Percentiles rank a stretch among this genome's conserved stretches.
Conservation (phyloP, 305 asterid genomes). For the Fraxinus latifolia region DNA sequence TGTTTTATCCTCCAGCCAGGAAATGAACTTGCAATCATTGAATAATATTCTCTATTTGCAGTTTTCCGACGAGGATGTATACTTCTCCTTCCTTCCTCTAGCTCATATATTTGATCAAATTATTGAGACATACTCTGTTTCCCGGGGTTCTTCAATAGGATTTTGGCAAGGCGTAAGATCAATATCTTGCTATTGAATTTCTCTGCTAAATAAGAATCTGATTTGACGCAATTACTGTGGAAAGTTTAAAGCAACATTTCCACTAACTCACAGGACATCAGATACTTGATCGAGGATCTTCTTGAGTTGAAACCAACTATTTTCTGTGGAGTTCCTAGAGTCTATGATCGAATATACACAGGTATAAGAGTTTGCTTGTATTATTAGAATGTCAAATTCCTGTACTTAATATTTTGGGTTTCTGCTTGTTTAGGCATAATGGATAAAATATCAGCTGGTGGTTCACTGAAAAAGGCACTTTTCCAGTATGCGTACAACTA, state of each 20-base stretch:
- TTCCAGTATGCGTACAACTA: slow-evolving; percentile 74
- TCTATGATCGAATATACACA: slow-evolving; percentile 71
- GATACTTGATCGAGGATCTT: slow-evolving; percentile 86
- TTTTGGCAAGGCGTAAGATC: slow-evolving; percentile 94
- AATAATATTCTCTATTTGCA: slow-evolving; percentile 25
- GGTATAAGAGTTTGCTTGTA: slow-evolving; percentile 34
- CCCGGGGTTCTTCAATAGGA: slow-evolving; percentile 79
- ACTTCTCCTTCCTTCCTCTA: slow-evolving; percentile 86
- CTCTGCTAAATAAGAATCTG: not conserved
- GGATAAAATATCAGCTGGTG: slow-evolving; percentile 77
- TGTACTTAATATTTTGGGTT: not conserved
- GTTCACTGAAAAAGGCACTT: slow-evolving; percentile 59
- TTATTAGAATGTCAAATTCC: not conserved
- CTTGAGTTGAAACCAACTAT: slow-evolving; percentile 71
- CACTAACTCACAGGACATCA: slow-evolving; percentile 60
- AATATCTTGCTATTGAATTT: not conserved
- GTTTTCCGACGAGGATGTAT: slow-evolving; percentile 55
- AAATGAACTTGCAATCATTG: not conserved
- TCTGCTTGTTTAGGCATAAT: slow-evolving; percentile 50
- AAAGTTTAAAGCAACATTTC: slow-evolving; percentile 1
- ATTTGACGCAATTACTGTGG: not conserved
- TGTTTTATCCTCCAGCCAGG: not conserved
- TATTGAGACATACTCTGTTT: slow-evolving; percentile 63
- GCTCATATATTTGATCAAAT: slow-evolving; percentile 95
- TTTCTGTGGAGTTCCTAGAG: slow-evolving; percentile 93